Conservation (phyloP, 768 basidiomycete species). For the Clavaria fumosa region DNA sequence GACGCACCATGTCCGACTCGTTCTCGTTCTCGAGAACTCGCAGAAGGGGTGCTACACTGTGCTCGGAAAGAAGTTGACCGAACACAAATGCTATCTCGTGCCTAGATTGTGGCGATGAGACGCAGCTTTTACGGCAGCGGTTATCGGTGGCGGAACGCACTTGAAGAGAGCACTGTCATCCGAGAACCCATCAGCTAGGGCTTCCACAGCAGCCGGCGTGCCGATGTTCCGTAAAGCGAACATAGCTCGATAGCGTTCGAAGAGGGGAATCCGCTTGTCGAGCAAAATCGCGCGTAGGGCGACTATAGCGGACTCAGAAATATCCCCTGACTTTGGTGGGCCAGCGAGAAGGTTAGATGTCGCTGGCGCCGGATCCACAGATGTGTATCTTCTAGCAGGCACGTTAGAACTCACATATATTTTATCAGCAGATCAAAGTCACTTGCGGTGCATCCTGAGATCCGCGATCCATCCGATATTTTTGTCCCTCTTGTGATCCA, state of each 20-base stretch:
- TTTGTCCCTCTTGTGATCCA: conserved; percentile 54
- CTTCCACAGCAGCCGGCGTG: conserved; percentile 69
- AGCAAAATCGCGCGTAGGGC: conserved; percentile 49
- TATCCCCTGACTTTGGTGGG: conserved; percentile 34
- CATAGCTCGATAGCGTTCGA: conserved; percentile 95
- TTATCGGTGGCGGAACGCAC: too few relatives aligned
- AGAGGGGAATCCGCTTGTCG: conserved; percentile 53
- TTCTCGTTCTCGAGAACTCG: conserved; percentile 51
- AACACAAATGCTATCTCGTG: conserved; percentile 99
- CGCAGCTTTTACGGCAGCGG: too few relatives aligned
- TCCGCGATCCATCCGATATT: conserved; percentile 22
- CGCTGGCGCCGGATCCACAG: conserved; percentile 83
- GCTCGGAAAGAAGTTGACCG: conserved; percentile 81
- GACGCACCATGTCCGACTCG: conserved; percentile 95
- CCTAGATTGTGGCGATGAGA: conserved; percentile 24
- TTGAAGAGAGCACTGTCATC: conserved; percentile 91
- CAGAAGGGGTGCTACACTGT: conserved; percentile 77
- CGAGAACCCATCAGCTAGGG: conserved; percentile 78
- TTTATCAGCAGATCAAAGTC: too few relatives aligned
- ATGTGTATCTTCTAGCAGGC: conserved; percentile 61
- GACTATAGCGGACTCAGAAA: conserved; percentile 32
- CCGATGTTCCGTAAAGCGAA: conserved; percentile 94
- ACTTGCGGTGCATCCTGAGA: not conserved
- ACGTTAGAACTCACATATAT: too few relatives aligned
- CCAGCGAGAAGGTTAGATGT: conserved; percentile 46